Evolutionary conservation across 345 rosid species (phyloP).

Genomic region (Eucalyptus erythrocorys): DNA sequence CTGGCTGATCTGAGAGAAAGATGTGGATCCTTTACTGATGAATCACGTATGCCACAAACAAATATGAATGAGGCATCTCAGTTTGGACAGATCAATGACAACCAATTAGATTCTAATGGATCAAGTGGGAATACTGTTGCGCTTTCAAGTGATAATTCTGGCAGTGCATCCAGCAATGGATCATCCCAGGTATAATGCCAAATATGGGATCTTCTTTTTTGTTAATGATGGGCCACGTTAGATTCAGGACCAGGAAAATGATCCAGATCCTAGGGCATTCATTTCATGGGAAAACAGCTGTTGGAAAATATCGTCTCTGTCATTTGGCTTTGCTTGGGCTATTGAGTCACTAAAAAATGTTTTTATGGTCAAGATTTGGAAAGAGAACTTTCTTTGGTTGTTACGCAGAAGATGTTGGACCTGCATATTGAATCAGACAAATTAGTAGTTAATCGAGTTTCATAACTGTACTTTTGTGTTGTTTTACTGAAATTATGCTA

Average conservation of each 20-base stretch:
- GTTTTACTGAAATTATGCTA: neutral
- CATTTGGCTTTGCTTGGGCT: neutral
- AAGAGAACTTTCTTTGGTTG: neutral
- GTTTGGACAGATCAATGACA: slow-evolving; percentile 39
- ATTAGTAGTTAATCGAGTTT: neutral
- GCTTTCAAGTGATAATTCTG: slow-evolving; percentile 41
- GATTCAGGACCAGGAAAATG: neutral
- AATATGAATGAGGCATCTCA: slow-evolving; percentile 40
- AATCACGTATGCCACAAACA: slow-evolving; percentile 31
- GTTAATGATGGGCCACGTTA: neutral
- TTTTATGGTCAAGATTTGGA: neutral
- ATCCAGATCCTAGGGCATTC: neutral
- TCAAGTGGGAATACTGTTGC: slow-evolving; percentile 13
- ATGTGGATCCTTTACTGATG: slow-evolving; percentile 46
- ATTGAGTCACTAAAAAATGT: neutral
- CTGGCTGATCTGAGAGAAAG: slow-evolving; percentile 70
- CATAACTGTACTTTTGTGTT: neutral
- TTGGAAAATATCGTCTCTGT: neutral
- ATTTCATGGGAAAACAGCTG: neutral
- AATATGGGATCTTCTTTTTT: neutral
- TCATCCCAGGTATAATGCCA: slow-evolving; percentile 36
- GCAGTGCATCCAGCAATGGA: slow-evolving; percentile 25
- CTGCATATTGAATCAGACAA: neutral
- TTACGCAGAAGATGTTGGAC: neutral
- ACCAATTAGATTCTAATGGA: slow-evolving; percentile 42